Evolutionary conservation across 768 basidiomycete species (phyloP), one percentile per base, ranked within the genome.

Genomic region (Nidula microcarpa): DNA sequence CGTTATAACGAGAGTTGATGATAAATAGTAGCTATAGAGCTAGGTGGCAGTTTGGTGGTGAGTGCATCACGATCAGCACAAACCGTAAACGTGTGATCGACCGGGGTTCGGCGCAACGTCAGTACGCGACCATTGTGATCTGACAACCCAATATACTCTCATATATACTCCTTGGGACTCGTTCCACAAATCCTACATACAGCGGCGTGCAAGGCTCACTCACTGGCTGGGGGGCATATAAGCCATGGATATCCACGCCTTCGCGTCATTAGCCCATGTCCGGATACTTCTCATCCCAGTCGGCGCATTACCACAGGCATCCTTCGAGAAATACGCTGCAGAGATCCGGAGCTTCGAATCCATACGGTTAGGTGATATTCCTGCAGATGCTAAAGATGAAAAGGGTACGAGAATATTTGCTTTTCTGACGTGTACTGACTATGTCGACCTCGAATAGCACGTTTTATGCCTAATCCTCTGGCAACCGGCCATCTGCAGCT

Each of bases 211-310:
- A 41, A 41, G 39, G 23, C 23, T 30, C 23, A 4, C 23, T 30
- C 23, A 30, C 23, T 30, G 4, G 23, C 23, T 30, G 23, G 23
- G 23, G 23, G 23, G 23, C 23, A 30, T 30, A 30, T 13, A 34
- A 4, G 60, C 60, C 61, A 91, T 91, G 88, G 87, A 85, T 63
- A 76, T 78, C 48, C 73, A 82, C 69, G 75, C 83, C 11, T 94
- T 92, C 63, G 87, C 86, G 18, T 89, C 91, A 16, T 81, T 96
- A 46, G 94, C 91, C 16, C 90, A 91, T 65, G 76, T 98, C 53
- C 85, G 81, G 53, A 80, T 98, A 47, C 81, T 98, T 16, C 80
- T 98, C 54, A 69, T 97, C 13, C 95, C 96, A 13, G 85, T 98
- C 9, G 92, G 93, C 36, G 69, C 80, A 6, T 89, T 97, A 57